phyloP scores from a whole-genome alignment of 495 filamentous ascomycete genomes.

The Penicillium egyptiacum region DNA sequence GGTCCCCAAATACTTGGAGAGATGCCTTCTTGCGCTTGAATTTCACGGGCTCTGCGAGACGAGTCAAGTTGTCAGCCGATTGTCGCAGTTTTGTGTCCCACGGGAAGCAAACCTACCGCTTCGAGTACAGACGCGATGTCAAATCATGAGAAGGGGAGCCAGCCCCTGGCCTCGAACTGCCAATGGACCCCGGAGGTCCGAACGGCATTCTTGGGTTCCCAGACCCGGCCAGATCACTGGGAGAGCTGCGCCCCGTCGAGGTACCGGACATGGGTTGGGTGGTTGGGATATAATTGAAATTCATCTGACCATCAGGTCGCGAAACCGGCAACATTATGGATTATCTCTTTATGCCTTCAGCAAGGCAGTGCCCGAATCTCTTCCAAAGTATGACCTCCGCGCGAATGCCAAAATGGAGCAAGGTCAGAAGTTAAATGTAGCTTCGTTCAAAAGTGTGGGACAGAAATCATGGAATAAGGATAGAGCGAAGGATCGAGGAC shows the following conservation, averaged over 20 bases:
- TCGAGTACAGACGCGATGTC: conserved; percentile 78
- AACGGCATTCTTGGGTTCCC: conserved; percentile 72
- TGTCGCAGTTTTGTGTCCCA: neutral
- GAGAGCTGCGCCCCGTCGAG: conserved; percentile 83
- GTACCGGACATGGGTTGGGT: conserved; percentile 77
- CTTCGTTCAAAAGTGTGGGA: conserved; percentile 16
- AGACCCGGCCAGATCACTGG: conserved; percentile 73
- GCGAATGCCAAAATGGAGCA: conserved; percentile 13
- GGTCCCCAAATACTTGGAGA: conserved; percentile 89
- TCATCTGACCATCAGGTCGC: conserved; percentile 68
- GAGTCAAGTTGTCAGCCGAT: conserved; percentile 17
- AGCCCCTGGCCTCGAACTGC: conserved; percentile 78
- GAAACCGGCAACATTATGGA: conserved; percentile 86
- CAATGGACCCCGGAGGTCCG: conserved; percentile 68
- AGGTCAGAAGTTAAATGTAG: conserved; percentile 12
- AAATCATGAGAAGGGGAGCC: conserved; percentile 96
- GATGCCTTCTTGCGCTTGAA: conserved; percentile 93
- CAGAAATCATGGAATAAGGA: conserved; percentile 19
- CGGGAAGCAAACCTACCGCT: conserved; percentile 65
- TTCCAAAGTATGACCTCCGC: conserved; percentile 16
- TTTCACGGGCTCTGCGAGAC: conserved; percentile 76
- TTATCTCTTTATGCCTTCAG: conserved; percentile 32
- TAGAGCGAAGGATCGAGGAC: conserved; percentile 1
- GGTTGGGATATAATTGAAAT: conserved; percentile 74
- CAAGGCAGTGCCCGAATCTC: conserved; percentile 29